Percentiles rank a stretch among this genome's conserved stretches.
Evolutionary conservation across 2,329 filamentous ascomycete species (phyloP).

Genomic region (Phaeosphaeriaceae sp.): DNA sequence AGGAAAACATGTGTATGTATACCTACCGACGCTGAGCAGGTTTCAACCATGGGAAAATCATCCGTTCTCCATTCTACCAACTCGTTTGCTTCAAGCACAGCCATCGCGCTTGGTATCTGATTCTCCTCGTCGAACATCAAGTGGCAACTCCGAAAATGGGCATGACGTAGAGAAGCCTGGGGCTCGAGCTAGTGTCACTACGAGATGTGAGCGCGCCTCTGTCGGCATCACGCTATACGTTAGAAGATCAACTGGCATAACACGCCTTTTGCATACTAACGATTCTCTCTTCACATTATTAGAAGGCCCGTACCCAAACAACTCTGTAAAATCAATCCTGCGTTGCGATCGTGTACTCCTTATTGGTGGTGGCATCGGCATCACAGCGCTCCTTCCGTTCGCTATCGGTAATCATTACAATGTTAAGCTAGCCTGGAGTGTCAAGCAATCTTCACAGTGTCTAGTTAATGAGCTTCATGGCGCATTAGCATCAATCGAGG

Average conservation of each 20-base stretch:
- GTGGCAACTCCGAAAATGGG: no score
- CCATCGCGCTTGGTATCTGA: no score
- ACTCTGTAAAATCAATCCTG: constrained; percentile 29
- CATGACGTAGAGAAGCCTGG: no score
- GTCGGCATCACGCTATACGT: constrained; percentile 46
- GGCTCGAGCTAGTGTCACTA: no score
- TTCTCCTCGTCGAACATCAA: no score
- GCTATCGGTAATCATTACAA: constrained; percentile 40
- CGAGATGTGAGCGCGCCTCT: no score
- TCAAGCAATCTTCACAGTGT: constrained; percentile 25
- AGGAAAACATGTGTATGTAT: constrained; percentile 46
- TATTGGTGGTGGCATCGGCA: constrained; percentile 55
- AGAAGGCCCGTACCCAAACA: constrained; percentile 52
- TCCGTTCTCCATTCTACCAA: constrained; percentile 49
- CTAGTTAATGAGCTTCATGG: background rate
- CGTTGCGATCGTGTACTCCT: constrained; percentile 41
- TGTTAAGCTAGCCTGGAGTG: constrained; percentile 50
- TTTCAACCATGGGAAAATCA: constrained; percentile 59
- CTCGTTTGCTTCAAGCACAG: no score
- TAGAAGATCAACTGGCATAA: constrained; percentile 45
- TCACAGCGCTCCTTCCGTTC: constrained; percentile 52
- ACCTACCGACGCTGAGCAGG: constrained; percentile 56
- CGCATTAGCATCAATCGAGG: background rate
- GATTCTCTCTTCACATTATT: constrained; percentile 45
- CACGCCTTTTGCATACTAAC: constrained; percentile 31